Base-by-base conservation (phyloP, 129 eudicot genomes). In the Deinandra increscens region DNA sequence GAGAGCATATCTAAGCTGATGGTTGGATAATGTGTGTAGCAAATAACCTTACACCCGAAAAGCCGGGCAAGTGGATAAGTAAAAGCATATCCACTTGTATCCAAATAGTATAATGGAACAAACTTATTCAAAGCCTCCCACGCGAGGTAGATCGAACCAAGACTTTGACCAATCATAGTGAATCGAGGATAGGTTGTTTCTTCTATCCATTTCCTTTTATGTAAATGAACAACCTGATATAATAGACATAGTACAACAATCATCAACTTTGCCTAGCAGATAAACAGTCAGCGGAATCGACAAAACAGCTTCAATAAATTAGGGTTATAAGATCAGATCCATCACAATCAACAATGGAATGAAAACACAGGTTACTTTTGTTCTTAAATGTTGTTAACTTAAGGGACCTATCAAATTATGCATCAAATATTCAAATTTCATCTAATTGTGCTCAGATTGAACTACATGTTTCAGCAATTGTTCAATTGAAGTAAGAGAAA, bases 41-140 rank as follows among this genome's bases (percentile, higher is more conserved):
- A 84, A 75, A 93, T 80, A 62, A 93, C 95, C 68, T 93, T 93
- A 75, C 98, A 93, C 33, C 99, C 99, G 64, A 89, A 93, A 48
- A 87, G 59, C 31, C 99, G 74, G 4, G 99, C 99, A 53, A 93
- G 78, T 2, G 99, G 99, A 51, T 93, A 89, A 9, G 95, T 87
- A 64, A 93, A 93, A 43, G 99, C 99, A 78, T 89, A 89, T 74
- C 99, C 99, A 78, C 99, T 93, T 13, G 99, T 93, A 77, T 93
- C 99, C 55, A 93, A 61, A 81, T 84, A 93, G 80, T 89, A 87
- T 13, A 71, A 7, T 14, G 97, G 99, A 58, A 85, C 83, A 42
- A 81, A 85, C 56, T 88, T 82, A 88, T 81, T 83, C 73, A 93
- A 81, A 62, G 99, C 99, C 78, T 93, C 97, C 88, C 89, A 87